Evolutionary conservation across 306 rosid species (phyloP), one percentile per base, ranked within the genome.

Genomic region (Castanea mollissima): DNA sequence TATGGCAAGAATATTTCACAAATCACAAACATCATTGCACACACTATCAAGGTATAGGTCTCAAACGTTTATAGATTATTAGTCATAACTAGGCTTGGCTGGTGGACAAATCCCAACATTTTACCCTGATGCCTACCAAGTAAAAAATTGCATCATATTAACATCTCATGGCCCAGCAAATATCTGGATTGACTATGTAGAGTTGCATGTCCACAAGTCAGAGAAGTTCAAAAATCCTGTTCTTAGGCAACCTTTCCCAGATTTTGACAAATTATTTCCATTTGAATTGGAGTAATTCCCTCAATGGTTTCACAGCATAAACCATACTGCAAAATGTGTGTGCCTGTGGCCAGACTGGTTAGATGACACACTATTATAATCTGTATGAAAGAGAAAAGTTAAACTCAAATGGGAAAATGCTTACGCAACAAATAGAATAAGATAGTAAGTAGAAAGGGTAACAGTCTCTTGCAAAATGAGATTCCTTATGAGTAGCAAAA

Each of bases 361-460:
- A 64, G 12, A 35, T 64, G 10, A 64, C 12, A 5, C 29, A 27
- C 38, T 11, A 4, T 49, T 63, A 29, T 63, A 64, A 27, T 64
- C 70, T 18, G 20, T 31, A 64, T 31, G 70, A 20, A 63, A 6
- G 34, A 32, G 44, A 64, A 29, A 8, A 57, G 10, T 15, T 58
- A 54, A 51, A 60, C 12, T 27, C 38, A 6, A 12, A 62, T 14
- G 15, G 38, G 12, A 71, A 29, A 77, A 68, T 51, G 62, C 35
- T 15, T 31, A 38, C 34, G 19, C 16, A 49, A 71, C 15, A 52
- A 21, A 38, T 21, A 55, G 2, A 44, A 25, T 51, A 70, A 51
- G 59, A 49, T 49, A 38, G 51, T 19, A 78, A 64, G 54, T 73
- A 69, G 70, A 60, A 60, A 71, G 65, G 56, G 62, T 62, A 57